phyloP scores from a whole-genome alignment of 2,329 filamentous ascomycete species.

The Colletotrichum karsti region DNA sequence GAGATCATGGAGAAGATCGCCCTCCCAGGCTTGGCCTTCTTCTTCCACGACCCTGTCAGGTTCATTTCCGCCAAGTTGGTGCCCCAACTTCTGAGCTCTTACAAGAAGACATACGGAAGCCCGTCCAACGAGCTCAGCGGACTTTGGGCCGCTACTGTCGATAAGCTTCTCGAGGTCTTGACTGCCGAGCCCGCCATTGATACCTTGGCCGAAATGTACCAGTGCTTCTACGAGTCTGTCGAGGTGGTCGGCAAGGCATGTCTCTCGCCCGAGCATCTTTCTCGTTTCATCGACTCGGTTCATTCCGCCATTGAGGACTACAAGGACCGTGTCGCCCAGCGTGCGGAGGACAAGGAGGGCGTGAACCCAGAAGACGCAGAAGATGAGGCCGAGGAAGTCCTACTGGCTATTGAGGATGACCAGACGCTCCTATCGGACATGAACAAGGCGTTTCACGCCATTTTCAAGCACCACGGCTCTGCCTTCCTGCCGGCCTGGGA shows the following conservation, averaged over 20 bases:
- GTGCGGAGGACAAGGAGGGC: slow-evolving; percentile 81
- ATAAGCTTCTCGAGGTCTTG: slow-evolving; percentile 92
- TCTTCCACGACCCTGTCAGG: slow-evolving; percentile 98
- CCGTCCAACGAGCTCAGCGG: slow-evolving; percentile 81
- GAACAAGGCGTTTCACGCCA: slow-evolving; percentile 99
- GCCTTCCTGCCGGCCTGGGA: slow-evolving; percentile 91
- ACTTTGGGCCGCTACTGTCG: slow-evolving; percentile 86
- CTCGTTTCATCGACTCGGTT: slow-evolving; percentile 85
- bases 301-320: slow-evolving; percentile 91
- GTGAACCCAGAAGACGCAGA: slow-evolving; percentile 86
- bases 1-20: slow-evolving; percentile 98
- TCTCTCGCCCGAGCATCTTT: slow-evolving; percentile 81
- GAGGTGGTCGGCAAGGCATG: slow-evolving; percentile 91
- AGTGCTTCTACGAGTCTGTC: slow-evolving; percentile 98
- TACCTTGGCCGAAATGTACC: slow-evolving; percentile 97
- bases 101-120: slow-evolving; percentile 89
- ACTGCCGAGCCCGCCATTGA: slow-evolving; percentile 95
- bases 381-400: slow-evolving; percentile 85
- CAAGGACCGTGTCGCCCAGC: slow-evolving; percentile 83
- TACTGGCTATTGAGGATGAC: slow-evolving; percentile 95
- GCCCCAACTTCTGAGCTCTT: slow-evolving; percentile 90
- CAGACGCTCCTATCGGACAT: slow-evolving; percentile 97
- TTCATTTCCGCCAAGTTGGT: slow-evolving; percentile 95
- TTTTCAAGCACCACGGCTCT: slow-evolving; percentile 95
- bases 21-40: slow-evolving; percentile 92